A percentile compares a stretch with the other conserved stretches of the same genome.
phyloP scores from a whole-genome alignment of 2,329 filamentous ascomycete genomes.

The Penicillium sp. region DNA sequence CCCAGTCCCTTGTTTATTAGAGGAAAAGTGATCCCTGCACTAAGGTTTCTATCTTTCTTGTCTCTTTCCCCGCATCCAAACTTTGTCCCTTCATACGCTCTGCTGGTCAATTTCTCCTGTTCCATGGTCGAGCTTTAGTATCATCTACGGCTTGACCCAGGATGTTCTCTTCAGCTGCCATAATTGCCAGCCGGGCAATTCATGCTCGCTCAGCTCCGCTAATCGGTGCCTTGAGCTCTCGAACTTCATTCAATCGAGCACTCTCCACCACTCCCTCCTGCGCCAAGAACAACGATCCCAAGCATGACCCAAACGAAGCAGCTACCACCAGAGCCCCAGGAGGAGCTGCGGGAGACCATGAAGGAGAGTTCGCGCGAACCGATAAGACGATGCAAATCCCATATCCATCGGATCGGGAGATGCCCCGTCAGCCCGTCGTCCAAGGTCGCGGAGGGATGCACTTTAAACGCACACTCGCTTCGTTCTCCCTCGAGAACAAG shows the following conservation, averaged over 20 bases:
- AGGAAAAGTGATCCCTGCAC: too few species aligned
- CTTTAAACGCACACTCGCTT: constrained; percentile 75
- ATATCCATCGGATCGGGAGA: constrained; percentile 67
- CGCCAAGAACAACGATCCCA: constrained; percentile 21
- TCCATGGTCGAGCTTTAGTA: too few species aligned
- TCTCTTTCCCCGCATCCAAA: too few species aligned
- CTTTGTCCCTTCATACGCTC: too few species aligned
- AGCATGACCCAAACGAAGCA: constrained; percentile 23
- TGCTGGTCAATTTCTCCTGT: too few species aligned
- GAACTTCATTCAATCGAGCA: constrained; percentile 17
- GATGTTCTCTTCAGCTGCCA: background rate
- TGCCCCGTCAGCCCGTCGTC: constrained; percentile 65
- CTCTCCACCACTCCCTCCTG: constrained; percentile 29
- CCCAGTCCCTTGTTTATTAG: too few species aligned
- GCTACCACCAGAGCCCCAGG: constrained; percentile 31
- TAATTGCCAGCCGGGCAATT: too few species aligned
- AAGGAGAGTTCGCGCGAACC: constrained; percentile 70
- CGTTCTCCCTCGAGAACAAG: constrained; percentile 78
- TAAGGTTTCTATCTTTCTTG: too few species aligned
- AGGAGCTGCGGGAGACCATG: constrained; percentile 39
- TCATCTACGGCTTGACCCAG: too few species aligned
- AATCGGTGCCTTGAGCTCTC: background rate
- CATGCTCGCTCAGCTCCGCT: background rate
- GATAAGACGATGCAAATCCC: constrained; percentile 71
- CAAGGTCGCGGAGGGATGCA: constrained; percentile 72